phyloP scores from a whole-genome alignment of 2,329 filamentous ascomycete species.

The Neurospora sp. region DNA sequence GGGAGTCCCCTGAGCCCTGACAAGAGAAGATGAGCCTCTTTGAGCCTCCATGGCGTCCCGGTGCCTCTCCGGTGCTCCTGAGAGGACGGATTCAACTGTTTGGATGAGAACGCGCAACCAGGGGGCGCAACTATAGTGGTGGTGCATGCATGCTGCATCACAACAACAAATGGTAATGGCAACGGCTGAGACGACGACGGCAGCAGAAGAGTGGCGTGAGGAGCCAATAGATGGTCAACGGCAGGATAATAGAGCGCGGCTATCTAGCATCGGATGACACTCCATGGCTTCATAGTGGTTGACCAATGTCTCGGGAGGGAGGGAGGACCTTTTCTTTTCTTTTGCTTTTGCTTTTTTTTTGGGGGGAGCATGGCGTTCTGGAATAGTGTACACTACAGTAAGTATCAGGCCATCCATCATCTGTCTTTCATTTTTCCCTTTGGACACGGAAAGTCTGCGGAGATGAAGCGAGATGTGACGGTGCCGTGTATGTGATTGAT shows the following conservation, averaged over 20 bases:
- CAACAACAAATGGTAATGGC: background rate
- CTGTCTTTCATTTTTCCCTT: background rate
- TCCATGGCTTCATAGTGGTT: background rate
- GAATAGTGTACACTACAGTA: background rate
- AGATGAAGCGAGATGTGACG: background rate
- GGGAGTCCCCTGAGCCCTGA: background rate
- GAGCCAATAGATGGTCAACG: background rate
- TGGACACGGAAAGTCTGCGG: background rate
- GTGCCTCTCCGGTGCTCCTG: background rate
- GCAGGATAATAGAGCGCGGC: background rate
- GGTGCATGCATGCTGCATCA: background rate
- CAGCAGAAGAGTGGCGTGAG: background rate
- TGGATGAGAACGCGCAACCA: background rate
- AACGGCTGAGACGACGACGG: background rate
- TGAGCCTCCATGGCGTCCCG: background rate
- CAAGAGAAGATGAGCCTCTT: background rate
- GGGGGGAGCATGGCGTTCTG: background rate
- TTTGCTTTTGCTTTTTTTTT: background rate
- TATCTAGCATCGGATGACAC: background rate
- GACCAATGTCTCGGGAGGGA: background rate
- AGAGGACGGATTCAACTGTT: background rate
- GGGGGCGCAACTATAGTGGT: background rate
- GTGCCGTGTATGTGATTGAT: background rate
- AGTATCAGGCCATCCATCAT: background rate
- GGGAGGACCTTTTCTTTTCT: background rate